Base-by-base conservation (phyloP, 129 eudicot species). In the Centrapalus pauciflorus region DNA sequence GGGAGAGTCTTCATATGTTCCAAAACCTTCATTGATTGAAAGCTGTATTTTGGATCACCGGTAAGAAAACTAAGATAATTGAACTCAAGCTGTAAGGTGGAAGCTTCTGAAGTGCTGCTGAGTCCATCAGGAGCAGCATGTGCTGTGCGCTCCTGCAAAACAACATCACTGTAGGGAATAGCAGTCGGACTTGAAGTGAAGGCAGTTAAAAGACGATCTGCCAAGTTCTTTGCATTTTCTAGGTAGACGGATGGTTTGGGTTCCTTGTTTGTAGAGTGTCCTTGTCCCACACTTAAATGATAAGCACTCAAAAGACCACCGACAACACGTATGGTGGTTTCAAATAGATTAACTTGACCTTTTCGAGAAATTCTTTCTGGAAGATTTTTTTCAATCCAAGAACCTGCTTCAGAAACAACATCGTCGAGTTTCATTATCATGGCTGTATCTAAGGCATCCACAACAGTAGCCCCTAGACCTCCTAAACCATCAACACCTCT, bases 231-330 rank as follows among this genome's bases (percentile, higher is more conserved):
- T 34, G 98, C 98, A 82, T 70, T 87, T 43, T 93, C 95, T 48
- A 93, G 73, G 67, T 93, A 93, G 33, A 89, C 84, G 27, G 32
- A 54, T 28, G 98, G 95, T 29, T 81, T 80, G 9, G 98, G 96
- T 21, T 92, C 96, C 58, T 72, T 76, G 26, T 46, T 59, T 21
- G 69, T 67, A 55, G 73, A 56, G 73, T 67, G 71, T 23, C 76
- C 67, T 59, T 74, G 84, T 46, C 81, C 87, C 38, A 82, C 83
- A 76, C 97, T 86, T 66, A 93, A 74, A 82, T 93, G 98, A 78
- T 88, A 88, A 78, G 98, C 98, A 83, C 98, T 93, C 63, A 93
- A 75, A 70, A 93, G 96, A 13, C 98, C 98, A 64, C 98, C 98
- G 25, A 93, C 66, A 74, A 93, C 81, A 34, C 96, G 96, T 62